These are phyloP conservation scores for Serendipita vermifera DNA, from an alignment of 768 basidiomycete genomes.

Conservation along the genomic window DNA sequence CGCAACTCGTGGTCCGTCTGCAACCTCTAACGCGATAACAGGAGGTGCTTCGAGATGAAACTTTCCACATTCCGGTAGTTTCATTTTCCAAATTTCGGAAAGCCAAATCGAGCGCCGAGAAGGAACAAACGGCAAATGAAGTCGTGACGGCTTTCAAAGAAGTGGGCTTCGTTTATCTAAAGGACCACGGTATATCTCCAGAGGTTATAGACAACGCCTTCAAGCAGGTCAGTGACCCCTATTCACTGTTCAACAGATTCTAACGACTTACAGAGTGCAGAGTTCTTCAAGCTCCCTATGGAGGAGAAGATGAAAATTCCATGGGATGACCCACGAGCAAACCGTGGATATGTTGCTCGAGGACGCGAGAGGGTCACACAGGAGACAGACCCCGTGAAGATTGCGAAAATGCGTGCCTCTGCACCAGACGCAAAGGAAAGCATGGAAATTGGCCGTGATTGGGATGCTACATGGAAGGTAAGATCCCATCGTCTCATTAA, in stretches of 20 bases:
- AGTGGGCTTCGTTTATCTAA: constrained; percentile 62
- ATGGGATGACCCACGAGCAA: constrained; percentile 78
- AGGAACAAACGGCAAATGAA: constrained; percentile 42
- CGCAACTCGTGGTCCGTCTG: not conserved
- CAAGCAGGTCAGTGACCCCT: constrained; percentile 35
- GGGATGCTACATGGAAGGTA: constrained; percentile 52
- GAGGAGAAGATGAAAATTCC: constrained; percentile 55
- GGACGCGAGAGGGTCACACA: constrained; percentile 52
- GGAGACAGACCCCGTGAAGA: constrained; percentile 38
- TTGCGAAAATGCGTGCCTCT: constrained; percentile 54
- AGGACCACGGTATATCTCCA: constrained; percentile 54
- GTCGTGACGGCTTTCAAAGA: constrained; percentile 67
- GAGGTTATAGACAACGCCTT: constrained; percentile 48
- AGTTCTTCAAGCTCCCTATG: constrained; percentile 56
- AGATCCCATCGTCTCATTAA: not conserved
- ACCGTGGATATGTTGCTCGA: constrained; percentile 69
- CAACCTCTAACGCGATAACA: not conserved
- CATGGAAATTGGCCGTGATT: constrained; percentile 83
- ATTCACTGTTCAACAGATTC: not conserved
- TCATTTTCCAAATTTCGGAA: constrained; percentile 58
- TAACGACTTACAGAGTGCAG: constrained; percentile 44
- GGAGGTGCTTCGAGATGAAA: constrained; percentile 27
- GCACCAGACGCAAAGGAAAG: constrained; percentile 75
- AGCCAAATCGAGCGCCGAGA: constrained; percentile 39
- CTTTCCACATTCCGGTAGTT: constrained; percentile 60